Evolutionary conservation across 371 early-diverging fungal genomes (phyloP).

Genomic region (Haplosporangium sp.): DNA sequence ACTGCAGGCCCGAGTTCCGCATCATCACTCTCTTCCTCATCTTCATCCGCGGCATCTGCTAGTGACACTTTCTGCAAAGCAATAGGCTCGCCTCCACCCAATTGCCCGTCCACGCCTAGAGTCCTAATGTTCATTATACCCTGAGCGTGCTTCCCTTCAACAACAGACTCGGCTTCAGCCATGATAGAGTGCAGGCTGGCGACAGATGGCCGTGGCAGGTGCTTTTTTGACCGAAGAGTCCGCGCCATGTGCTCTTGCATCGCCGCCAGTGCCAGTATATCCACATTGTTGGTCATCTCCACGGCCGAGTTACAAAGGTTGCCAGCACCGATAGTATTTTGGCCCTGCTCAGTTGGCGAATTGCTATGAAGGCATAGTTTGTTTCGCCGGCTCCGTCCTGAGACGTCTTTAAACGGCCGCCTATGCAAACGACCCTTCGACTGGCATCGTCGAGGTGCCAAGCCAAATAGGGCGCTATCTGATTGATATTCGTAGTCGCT

Average conservation of each 20-base stretch:
- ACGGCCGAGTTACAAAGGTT: conserved; percentile 32
- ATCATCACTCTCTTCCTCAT: background rate
- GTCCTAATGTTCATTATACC: background rate
- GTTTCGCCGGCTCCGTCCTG: background rate
- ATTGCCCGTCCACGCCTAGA: background rate
- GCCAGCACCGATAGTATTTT: conserved; percentile 7
- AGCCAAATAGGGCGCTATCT: conserved; percentile 11
- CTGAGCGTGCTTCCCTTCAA: background rate
- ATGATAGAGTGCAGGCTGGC: conserved; percentile 31
- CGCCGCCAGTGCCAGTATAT: conserved; percentile 15
- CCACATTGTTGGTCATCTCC: conserved; percentile 20
- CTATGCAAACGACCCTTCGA: background rate
- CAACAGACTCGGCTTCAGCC: conserved; percentile 28
- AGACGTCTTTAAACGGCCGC: background rate
- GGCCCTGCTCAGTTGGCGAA: background rate
- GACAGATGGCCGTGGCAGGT: conserved; percentile 19
- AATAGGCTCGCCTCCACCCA: background rate
- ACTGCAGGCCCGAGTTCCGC: background rate
- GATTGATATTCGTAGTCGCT: conserved; percentile 21
- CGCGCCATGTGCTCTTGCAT: conserved; percentile 26
- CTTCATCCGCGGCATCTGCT: background rate
- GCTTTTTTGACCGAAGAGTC: conserved; percentile 10
- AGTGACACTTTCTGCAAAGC: background rate
- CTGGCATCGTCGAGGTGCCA: background rate
- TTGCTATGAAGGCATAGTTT: background rate